A percentile compares a stretch with the other conserved stretches of the same genome.
phyloP scores from a whole-genome alignment of 495 filamentous ascomycete genomes.

The Penicillium samsonianum region DNA sequence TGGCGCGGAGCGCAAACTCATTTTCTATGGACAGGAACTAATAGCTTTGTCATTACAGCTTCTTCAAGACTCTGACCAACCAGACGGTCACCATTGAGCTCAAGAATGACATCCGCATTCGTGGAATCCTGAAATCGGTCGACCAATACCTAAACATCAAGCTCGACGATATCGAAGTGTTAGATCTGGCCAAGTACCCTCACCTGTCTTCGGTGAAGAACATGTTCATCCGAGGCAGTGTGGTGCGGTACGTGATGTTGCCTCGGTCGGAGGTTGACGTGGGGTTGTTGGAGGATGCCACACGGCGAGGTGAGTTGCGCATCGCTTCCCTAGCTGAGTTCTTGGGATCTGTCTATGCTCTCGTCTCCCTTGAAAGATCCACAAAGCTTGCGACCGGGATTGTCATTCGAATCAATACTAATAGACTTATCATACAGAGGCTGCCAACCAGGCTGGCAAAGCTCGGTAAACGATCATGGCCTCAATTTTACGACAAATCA shows the following conservation, averaged over 20 bases:
- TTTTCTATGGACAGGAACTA: not conserved
- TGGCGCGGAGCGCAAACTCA: constrained; percentile 8
- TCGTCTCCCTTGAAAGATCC: not conserved
- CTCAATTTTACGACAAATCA: constrained; percentile 14
- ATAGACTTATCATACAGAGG: constrained; percentile 39
- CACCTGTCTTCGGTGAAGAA: constrained; percentile 96
- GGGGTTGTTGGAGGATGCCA: constrained; percentile 91
- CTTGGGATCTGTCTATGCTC: not conserved
- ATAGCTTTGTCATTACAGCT: constrained; percentile 54
- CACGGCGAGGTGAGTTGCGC: constrained; percentile 73
- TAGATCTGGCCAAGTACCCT: constrained; percentile 90
- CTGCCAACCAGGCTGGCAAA: constrained; percentile 55
- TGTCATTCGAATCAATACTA: constrained; percentile 9
- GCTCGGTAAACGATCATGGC: constrained; percentile 36
- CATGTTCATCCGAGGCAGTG: constrained; percentile 95
- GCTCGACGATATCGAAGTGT: constrained; percentile 87
- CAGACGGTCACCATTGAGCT: constrained; percentile 95
- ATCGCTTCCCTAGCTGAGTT: not conserved
- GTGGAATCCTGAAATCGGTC: constrained; percentile 90
- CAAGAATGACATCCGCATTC: constrained; percentile 97
- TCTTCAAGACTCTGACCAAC: constrained; percentile 99
- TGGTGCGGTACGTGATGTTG: constrained; percentile 93
- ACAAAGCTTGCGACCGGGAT: not conserved
- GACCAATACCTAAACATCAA: constrained; percentile 99
- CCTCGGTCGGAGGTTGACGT: constrained; percentile 87